phyloP scores from a whole-genome alignment of 805 yeast genomes.

The Zygosaccharomyces pseudorouxii region DNA sequence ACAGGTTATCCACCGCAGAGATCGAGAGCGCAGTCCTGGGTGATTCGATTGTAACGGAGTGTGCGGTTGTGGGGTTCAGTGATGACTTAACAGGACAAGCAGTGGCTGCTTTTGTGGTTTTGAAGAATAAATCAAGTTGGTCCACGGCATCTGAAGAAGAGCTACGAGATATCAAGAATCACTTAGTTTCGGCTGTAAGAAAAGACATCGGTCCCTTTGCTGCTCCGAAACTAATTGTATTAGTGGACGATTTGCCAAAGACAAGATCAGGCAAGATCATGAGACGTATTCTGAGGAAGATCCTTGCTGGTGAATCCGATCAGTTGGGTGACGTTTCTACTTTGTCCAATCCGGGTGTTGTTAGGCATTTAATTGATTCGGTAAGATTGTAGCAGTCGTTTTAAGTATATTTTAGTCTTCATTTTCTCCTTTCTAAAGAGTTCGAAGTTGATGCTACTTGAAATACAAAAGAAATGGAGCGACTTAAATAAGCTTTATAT shows the following conservation, averaged over 20 bases:
- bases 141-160: conserved; percentile 39
- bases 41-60: conserved; percentile 64
- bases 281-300: conserved; percentile 80
- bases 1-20: conserved; percentile 83
- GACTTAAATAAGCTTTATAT: too few relatives aligned
- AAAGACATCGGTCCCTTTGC: conserved; percentile 83
- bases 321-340: conserved; percentile 78
- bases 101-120: conserved; percentile 74
- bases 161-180: conserved; percentile 52
- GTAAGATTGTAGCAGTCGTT: conserved; percentile 34
- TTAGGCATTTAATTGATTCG: conserved; percentile 56
- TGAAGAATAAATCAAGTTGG: conserved; percentile 48
- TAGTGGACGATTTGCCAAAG: conserved; percentile 77
- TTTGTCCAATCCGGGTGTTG: conserved; percentile 73
- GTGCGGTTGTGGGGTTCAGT: conserved; percentile 78
- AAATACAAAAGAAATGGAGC: too few relatives aligned
- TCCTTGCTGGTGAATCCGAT: conserved; percentile 70
- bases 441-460: not conserved
- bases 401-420: not conserved
- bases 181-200: conserved; percentile 64
- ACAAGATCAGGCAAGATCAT: conserved; percentile 83
- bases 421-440: not conserved
- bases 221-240: conserved; percentile 68
- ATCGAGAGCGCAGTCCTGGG: conserved; percentile 79
- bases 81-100: conserved; percentile 87